phyloP scores from a whole-genome alignment of 1,284 basidiomycete genomes.

The Ceratobasidium sp. region DNA sequence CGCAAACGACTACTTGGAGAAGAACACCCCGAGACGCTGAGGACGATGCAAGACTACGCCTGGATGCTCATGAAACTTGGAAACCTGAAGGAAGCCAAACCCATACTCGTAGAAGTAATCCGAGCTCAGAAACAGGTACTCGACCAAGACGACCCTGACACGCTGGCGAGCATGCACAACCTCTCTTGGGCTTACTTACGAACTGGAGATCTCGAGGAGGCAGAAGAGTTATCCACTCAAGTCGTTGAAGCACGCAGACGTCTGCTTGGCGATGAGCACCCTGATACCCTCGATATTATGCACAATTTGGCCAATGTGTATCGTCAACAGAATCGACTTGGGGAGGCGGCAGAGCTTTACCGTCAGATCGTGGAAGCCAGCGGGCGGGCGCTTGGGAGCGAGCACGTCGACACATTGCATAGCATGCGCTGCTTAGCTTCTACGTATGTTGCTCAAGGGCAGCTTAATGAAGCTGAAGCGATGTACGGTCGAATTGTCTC shows the following conservation, averaged over 20 bases:
- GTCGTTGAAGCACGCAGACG: neutral
- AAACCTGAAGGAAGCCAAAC: neutral
- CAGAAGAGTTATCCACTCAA: neutral
- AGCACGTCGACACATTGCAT: neutral
- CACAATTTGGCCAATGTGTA: neutral
- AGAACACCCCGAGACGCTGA: neutral
- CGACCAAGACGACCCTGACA: neutral
- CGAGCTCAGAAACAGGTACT: neutral
- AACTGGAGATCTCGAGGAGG: neutral
- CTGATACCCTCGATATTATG: neutral
- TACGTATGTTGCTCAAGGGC: no score
- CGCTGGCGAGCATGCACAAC: conserved; percentile 3
- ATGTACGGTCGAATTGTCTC: no score
- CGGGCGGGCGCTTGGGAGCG: neutral
- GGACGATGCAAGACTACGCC: neutral
- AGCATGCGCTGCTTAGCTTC: neutral
- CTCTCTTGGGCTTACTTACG: neutral
- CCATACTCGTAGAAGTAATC: neutral
- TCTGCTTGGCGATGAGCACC: neutral
- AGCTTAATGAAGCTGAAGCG: no score
- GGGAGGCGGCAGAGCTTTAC: neutral
- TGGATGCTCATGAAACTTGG: neutral
- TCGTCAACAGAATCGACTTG: neutral
- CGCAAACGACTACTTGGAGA: neutral
- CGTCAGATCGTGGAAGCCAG: neutral